Evolutionary conservation across 1,284 basidiomycete genomes (phyloP), one percentile per base, ranked within the genome.

Genomic region (Papiliotrema terrestris): DNA sequence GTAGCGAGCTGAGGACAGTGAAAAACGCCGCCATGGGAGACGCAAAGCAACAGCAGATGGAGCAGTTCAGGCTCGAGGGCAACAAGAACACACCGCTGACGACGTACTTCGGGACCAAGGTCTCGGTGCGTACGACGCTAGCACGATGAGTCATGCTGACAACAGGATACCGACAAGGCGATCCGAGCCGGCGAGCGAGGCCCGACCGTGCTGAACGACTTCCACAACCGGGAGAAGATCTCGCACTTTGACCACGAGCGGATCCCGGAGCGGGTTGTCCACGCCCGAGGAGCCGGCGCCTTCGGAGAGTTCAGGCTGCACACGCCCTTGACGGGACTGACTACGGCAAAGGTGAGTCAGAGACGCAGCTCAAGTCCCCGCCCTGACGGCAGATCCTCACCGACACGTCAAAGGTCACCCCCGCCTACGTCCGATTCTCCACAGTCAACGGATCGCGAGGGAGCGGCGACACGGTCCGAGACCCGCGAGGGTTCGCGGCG

Each of bases 181-280:
- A 59, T 75, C 37, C 61, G 61, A 45, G 75, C 74, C 42, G 75
- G 71, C 26, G 61, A 60, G 6, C 57, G 74, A 39, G 76, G 76
- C 9, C 75, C 76, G 5, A 73, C 74, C 2, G 62, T 76, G 26
- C 54, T 71, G 2, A 61, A 71, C 41, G 71, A 74, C 57, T 65
- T 67, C 54, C 74, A 76, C 64, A 71, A 71, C 57, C 58, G 74
- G 41, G 74, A 76, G 59, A 72, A 89, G 74, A 83, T 89, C 35
- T 82, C 83, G 52, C 82, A 85, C 29, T 90, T 90, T 66, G 87
- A 89, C 70, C 88, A 89, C 65, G 89, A 91, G 71, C 85, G 88
- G 39, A 91, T 91, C 54, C 89, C 88, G n/a, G 88, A 87, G 78
- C 85, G 83, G 42, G 74, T 71, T 2, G 82, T 83, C 13, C 88